Evolutionary conservation across 176 grass and related monocot species (phyloP).

Genomic region (Musa acuminata): DNA sequence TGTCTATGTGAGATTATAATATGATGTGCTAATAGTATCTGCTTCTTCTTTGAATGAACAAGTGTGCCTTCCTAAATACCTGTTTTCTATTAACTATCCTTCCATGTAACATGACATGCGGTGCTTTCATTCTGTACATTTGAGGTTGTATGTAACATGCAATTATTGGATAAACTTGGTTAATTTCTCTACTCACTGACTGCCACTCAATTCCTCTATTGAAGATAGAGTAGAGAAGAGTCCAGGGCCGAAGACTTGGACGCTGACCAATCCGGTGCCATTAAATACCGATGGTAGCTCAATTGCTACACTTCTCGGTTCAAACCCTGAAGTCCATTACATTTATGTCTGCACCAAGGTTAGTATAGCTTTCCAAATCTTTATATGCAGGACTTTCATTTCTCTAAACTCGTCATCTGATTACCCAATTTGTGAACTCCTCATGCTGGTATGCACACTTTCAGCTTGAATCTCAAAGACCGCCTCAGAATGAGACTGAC

Average conservation of each 20-base stretch:
- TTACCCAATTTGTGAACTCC: background rate
- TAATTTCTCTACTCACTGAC: background rate
- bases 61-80: too few species aligned
- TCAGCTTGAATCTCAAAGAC: background rate
- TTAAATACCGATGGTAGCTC: constrained; percentile 47
- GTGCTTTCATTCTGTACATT: too few species aligned
- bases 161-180: background rate
- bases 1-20: too few species aligned
- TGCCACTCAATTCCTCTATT: background rate
- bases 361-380: background rate
- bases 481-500: background rate
- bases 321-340: constrained; percentile 88
- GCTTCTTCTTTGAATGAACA: too few species aligned
- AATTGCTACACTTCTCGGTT: constrained; percentile 41
- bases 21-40: too few species aligned
- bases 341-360: constrained; percentile 96
- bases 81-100: too few species aligned
- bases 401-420: background rate
- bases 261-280: constrained; percentile 64
- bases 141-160: too few species aligned
- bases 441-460: background rate
- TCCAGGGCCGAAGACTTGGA: constrained; percentile 43
- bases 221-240: constrained; percentile 65
- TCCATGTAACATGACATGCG: too few species aligned
- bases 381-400: background rate